Conservation (phyloP, 1,284 basidiomycete genomes). For the Waitea zeae region DNA sequence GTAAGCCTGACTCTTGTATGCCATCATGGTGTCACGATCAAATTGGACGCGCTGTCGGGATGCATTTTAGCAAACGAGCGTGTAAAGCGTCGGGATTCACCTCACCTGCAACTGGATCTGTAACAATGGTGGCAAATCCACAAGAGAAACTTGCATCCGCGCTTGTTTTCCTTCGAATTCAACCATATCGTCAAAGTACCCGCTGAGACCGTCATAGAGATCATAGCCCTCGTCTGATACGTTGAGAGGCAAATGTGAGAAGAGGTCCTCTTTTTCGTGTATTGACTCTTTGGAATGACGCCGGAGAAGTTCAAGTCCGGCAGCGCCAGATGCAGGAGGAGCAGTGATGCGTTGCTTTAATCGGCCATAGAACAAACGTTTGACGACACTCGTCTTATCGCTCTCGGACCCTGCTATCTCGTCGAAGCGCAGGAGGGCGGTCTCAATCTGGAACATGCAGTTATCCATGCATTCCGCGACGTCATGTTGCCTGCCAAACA, state of each 20-base stretch:
- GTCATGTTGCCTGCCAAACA: conserved; percentile 90
- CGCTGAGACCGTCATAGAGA: conserved; percentile 85
- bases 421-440: conserved; percentile 68
- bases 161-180: conserved; percentile 81
- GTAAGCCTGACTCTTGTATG: conserved; percentile 93
- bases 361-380: conserved; percentile 86
- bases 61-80: conserved; percentile 1
- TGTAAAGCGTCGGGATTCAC: conserved; percentile 3
- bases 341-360: conserved; percentile 59
- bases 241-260: conserved; percentile 89
- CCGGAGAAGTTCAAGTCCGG: too few species aligned
- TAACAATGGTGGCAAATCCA: conserved; percentile 77
- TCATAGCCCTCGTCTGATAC: conserved; percentile 78
- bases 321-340: conserved; percentile 19
- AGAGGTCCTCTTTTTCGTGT: conserved; percentile 79
- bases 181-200: conserved; percentile 85
- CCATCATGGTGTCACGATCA: conserved; percentile 74
- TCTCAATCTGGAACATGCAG: conserved; percentile 96
- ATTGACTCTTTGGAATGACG: conserved; percentile 36
- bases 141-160: conserved; percentile 75
- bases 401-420: conserved; percentile 34
- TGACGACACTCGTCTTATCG: conserved; percentile 59
- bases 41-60: conserved; percentile 79
- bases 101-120: conserved; percentile 89
- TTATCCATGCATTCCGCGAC: conserved; percentile 99